These are phyloP conservation scores for Talaromyces sp. DNA, from an alignment of 2,329 filamentous ascomycete genomes.

Conservation along the genomic window DNA sequence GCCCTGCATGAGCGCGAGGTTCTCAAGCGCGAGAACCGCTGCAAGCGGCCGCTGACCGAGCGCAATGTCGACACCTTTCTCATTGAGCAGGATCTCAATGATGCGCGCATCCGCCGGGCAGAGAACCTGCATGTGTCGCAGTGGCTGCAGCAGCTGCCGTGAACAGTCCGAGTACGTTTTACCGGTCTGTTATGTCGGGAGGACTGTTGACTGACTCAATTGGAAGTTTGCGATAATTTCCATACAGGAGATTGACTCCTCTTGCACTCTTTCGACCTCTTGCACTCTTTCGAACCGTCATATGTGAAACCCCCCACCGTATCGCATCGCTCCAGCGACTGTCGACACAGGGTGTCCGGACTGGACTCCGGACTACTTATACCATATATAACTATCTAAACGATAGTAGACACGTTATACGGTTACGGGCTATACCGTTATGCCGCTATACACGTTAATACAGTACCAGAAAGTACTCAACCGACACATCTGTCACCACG, in stretches of 20 bases:
- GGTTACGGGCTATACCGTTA: too few relatives aligned
- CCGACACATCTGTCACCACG: neutral
- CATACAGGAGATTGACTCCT: neutral
- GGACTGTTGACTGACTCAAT: neutral
- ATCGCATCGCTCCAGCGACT: too few relatives aligned
- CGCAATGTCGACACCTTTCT: slow-evolving; percentile 32
- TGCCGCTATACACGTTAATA: neutral
- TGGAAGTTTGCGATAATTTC: neutral
- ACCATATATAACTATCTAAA: neutral
- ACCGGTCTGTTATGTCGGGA: too few relatives aligned
- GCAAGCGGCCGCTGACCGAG: slow-evolving; percentile 29
- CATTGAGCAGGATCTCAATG: slow-evolving; percentile 26
- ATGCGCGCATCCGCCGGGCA: slow-evolving; percentile 55
- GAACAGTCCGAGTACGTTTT: slow-evolving; percentile 49
- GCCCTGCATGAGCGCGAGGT: slow-evolving; percentile 29
- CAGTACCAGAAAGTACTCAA: neutral
- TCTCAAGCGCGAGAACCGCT: slow-evolving; percentile 30
- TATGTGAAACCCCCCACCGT: neutral
- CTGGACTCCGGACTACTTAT: too few relatives aligned
- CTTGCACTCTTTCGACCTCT: too few relatives aligned
- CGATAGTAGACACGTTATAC: neutral
- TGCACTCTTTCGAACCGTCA: neutral
- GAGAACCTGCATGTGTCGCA: slow-evolving; percentile 65
- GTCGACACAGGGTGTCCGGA: too few relatives aligned
- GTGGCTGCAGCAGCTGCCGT: slow-evolving; percentile 66